A percentile compares a stretch with the other conserved stretches of the same genome.
These are phyloP conservation scores for Trametes coccinea DNA, from an alignment of 768 basidiomycete species.

Conservation along the genomic window DNA sequence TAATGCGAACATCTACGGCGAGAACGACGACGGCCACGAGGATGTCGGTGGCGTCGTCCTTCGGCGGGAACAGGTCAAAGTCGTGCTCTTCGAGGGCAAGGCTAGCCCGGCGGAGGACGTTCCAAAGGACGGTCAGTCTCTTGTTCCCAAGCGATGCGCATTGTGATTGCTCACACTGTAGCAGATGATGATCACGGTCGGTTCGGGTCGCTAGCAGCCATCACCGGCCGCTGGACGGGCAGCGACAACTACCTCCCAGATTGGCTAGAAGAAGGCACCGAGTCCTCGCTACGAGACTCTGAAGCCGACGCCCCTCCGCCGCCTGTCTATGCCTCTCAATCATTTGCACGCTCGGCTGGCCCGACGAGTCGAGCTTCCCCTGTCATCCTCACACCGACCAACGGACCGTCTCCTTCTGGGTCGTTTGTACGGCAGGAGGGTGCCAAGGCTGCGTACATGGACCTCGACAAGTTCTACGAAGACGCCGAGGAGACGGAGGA, in stretches of 20 bases:
- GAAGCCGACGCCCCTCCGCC: slow-evolving; percentile 50
- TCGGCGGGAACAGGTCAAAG: slow-evolving; percentile 75
- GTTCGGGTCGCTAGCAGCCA: slow-evolving; percentile 67
- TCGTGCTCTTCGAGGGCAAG: slow-evolving; percentile 82
- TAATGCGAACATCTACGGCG: slow-evolving; percentile 26
- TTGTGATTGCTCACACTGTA: background rate
- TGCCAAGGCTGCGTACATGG: slow-evolving; percentile 49
- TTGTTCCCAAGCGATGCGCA: background rate
- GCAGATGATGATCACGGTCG: slow-evolving; percentile 42
- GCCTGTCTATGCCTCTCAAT: slow-evolving; percentile 35
- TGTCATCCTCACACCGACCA: slow-evolving; percentile 58
- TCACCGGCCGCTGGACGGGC: slow-evolving; percentile 56
- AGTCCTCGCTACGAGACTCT: slow-evolving; percentile 69
- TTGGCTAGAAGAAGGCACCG: slow-evolving; percentile 88
- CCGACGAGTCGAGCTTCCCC: slow-evolving; percentile 42
- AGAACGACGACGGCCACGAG: slow-evolving; percentile 33
- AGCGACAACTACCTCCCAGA: slow-evolving; percentile 66
- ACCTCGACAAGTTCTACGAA: slow-evolving; percentile 79
- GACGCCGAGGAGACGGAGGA: slow-evolving; percentile 40
- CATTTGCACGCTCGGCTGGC: slow-evolving; percentile 32
- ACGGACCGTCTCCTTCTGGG: slow-evolving; percentile 45
- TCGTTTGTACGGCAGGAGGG: slow-evolving; percentile 36
- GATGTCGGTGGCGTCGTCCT: slow-evolving; percentile 73
- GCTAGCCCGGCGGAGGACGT: slow-evolving; percentile 42
- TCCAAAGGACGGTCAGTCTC: slow-evolving; percentile 4